A percentile compares a stretch with the other conserved stretches of the same genome.
phyloP scores from a whole-genome alignment of 2,329 filamentous ascomycete genomes.

The Stachybotrys echinatus region DNA sequence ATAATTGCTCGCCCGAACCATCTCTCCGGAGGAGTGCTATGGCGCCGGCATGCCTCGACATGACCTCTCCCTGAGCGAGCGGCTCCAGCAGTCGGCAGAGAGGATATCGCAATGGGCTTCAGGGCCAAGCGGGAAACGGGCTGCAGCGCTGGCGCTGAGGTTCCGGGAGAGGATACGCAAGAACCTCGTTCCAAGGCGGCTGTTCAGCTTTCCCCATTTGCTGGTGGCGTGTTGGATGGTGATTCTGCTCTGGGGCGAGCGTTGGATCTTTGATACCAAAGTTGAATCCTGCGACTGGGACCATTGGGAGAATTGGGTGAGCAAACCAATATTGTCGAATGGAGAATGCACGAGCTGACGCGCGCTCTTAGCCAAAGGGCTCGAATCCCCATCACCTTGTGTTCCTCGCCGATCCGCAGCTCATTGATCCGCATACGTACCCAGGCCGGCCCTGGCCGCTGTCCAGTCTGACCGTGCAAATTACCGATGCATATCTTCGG shows the following conservation, averaged over 20 bases:
- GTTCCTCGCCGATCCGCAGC: slow-evolving; percentile 84
- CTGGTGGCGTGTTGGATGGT: slow-evolving; percentile 71
- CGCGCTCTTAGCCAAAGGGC: slow-evolving; percentile 56
- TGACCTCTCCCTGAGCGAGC: slow-evolving; percentile 14
- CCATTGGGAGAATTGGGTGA: slow-evolving; percentile 89
- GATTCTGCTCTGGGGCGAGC: slow-evolving; percentile 79
- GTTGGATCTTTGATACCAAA: slow-evolving; percentile 66
- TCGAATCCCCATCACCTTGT: slow-evolving; percentile 79
- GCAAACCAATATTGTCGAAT: slow-evolving; percentile 20
- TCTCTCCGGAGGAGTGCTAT: background rate
- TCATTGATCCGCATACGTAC: slow-evolving; percentile 94
- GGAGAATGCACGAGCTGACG: slow-evolving; percentile 12
- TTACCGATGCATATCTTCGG: slow-evolving; percentile 88
- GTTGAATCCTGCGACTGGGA: slow-evolving; percentile 74
- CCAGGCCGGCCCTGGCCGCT: slow-evolving; percentile 67
- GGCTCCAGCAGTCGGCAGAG: slow-evolving; percentile 18
- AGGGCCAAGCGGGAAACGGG: slow-evolving; percentile 33
- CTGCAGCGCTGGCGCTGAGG: slow-evolving; percentile 21
- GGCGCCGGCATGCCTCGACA: slow-evolving; percentile 16
- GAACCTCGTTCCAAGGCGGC: slow-evolving; percentile 45
- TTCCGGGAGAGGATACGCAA: slow-evolving; percentile 18
- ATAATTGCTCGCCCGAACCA: background rate
- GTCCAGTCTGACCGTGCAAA: slow-evolving; percentile 43
- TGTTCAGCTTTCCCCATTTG: slow-evolving; percentile 60
- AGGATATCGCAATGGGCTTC: slow-evolving; percentile 34